Percentiles rank a stretch among this genome's conserved stretches.
Evolutionary conservation across 305 asterid species (phyloP).

Genomic region (Fraxinus paxiana): DNA sequence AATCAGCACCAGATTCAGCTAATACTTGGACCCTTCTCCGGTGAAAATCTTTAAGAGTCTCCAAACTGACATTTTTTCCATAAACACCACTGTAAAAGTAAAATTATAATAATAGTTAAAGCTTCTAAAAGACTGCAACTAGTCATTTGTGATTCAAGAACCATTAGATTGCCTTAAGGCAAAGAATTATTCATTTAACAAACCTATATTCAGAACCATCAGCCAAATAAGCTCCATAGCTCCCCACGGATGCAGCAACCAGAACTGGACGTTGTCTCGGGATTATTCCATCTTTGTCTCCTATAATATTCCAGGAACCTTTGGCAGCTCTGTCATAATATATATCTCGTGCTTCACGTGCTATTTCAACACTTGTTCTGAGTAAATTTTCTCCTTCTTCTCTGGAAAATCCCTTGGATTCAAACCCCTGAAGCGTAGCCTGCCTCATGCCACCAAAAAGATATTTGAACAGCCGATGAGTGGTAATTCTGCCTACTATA

Average conservation of each 20-base stretch:
- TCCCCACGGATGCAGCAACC: conserved; percentile 84
- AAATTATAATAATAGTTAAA: background rate
- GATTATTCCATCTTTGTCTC: conserved; percentile 11
- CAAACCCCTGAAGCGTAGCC: conserved; percentile 86
- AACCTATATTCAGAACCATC: conserved; percentile 87
- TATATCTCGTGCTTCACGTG: conserved; percentile 65
- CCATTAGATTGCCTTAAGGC: background rate
- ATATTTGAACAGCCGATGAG: background rate
- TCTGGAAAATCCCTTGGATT: conserved; percentile 58
- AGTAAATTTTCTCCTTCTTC: conserved; percentile 61
- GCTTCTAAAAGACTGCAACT: background rate
- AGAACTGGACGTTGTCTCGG: conserved; percentile 37
- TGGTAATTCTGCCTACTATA: background rate
- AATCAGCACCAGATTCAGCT: conserved; percentile 65
- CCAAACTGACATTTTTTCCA: conserved; percentile 44
- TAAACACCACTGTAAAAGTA: conserved; percentile 52
- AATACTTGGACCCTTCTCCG: conserved; percentile 69
- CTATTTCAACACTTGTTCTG: conserved; percentile 58
- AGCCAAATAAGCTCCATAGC: conserved; percentile 76
- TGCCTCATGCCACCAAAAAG: conserved; percentile 20
- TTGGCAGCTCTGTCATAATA: conserved; percentile 43
- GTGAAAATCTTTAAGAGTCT: conserved; percentile 65
- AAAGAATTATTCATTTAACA: background rate
- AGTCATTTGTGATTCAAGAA: background rate
- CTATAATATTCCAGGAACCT: conserved; percentile 38